Evolutionary conservation across 202 grass and related monocot species (phyloP).

Genomic region (Zizania palustris): DNA sequence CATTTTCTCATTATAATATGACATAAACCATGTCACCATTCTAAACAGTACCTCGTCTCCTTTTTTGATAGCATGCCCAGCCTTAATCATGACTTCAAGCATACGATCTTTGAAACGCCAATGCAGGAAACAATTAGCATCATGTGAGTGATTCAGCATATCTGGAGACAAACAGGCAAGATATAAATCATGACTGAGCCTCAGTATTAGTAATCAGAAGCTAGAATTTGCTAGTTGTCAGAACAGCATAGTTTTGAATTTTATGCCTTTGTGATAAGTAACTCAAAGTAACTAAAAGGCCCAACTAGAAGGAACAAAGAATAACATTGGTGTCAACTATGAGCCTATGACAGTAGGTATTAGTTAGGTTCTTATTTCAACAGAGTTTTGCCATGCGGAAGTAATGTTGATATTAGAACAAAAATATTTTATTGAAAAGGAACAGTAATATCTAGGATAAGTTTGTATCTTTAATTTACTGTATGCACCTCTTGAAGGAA

Average conservation of each 20-base stretch:
- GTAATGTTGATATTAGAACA: background rate
- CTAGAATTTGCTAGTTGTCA: background rate
- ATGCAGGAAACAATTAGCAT: slow-evolving; percentile 96
- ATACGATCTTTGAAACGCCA: slow-evolving; percentile 95
- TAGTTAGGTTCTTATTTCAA: slow-evolving; percentile 5
- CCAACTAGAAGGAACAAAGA: background rate
- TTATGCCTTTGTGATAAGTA: slow-evolving; percentile 5
- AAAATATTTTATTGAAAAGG: background rate
- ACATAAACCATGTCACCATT: background rate
- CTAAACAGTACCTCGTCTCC: slow-evolving; percentile 79
- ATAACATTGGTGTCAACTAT: slow-evolving; percentile 15
- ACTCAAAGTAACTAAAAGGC: background rate
- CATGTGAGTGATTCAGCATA: slow-evolving; percentile 96
- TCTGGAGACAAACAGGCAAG: slow-evolving; percentile 54
- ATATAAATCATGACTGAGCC: background rate
- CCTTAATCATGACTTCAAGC: slow-evolving; percentile 99
- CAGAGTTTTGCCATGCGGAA: slow-evolving; percentile 5
- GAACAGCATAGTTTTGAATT: slow-evolving; percentile 6
- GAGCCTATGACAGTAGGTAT: background rate
- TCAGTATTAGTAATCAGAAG: slow-evolving; percentile 14
- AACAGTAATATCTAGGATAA: background rate
- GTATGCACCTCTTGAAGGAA: too few relatives aligned
- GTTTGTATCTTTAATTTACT: background rate
- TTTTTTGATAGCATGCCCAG: slow-evolving; percentile 74
- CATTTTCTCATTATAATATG: background rate